Conservation (phyloP, 2,329 filamentous ascomycete species). For the Hypoxylon sp. region DNA sequence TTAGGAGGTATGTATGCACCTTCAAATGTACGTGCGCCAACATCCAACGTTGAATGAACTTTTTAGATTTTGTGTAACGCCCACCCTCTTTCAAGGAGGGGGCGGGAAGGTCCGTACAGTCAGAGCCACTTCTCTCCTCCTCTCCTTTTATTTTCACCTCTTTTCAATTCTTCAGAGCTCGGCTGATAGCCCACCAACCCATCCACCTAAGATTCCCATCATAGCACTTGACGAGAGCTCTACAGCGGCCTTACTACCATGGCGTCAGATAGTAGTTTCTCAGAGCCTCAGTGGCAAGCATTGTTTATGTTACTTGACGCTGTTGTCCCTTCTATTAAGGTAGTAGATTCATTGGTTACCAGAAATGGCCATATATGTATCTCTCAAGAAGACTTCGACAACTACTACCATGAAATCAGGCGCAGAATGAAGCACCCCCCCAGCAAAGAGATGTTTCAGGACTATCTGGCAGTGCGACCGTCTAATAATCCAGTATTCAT, state of each 20-base stretch:
- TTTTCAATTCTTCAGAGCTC: no score
- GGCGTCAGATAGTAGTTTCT: constrained; percentile 25
- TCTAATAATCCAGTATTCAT: constrained; percentile 68
- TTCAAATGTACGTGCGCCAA: no score
- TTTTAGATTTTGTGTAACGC: no score
- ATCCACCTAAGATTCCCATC: no score
- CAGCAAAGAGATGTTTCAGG: constrained; percentile 61
- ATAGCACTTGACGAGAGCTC: no score
- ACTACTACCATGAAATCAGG: neutral
- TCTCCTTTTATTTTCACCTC: no score
- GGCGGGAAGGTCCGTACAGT: no score
- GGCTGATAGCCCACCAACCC: no score
- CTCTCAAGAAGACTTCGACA: constrained; percentile 57
- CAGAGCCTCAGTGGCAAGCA: constrained; percentile 67
- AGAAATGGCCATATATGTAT: constrained; percentile 62
- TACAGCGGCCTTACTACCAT: neutral
- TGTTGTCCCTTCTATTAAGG: constrained; percentile 70
- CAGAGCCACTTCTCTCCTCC: no score
- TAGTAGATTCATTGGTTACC: constrained; percentile 57
- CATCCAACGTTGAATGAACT: no score
- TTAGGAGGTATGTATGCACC: no score
- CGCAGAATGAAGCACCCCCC: constrained; percentile 56
- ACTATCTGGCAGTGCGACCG: constrained; percentile 68
- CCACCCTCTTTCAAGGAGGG: no score
- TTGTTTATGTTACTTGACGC: constrained; percentile 70